phyloP scores from a whole-genome alignment of 306 rosid genomes.

The Vigna angularis region DNA sequence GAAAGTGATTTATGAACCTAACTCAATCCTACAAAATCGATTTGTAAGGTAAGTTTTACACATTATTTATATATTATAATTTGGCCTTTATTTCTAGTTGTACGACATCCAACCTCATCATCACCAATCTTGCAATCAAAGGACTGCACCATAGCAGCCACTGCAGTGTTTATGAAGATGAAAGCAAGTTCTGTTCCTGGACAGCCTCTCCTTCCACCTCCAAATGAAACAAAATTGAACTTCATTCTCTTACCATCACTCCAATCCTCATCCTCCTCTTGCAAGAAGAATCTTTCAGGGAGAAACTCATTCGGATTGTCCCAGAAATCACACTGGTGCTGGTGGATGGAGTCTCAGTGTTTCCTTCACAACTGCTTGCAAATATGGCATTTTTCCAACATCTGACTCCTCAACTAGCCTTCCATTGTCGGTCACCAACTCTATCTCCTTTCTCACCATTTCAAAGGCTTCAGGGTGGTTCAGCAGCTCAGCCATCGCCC shows the following conservation, averaged over 20 bases:
- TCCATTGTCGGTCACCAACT: conserved; percentile 34
- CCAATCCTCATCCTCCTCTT: conserved; percentile 19
- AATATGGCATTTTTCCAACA: conserved; percentile 48
- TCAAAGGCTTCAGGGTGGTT: conserved; percentile 56
- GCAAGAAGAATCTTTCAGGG: conserved; percentile 57
- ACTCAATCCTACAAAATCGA: no score
- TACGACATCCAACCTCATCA: background rate
- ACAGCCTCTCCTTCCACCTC: conserved; percentile 60
- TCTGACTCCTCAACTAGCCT: conserved; percentile 60
- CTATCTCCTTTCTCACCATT: conserved; percentile 54
- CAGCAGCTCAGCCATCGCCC: conserved; percentile 62
- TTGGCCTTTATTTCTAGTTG: no score
- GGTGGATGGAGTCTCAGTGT: conserved; percentile 58
- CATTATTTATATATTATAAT: no score
- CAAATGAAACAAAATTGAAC: conserved; percentile 58
- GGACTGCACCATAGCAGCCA: conserved; percentile 64
- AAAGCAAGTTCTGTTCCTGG: conserved; percentile 57
- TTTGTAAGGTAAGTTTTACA: no score
- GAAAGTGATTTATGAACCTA: no score
- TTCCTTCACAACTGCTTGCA: conserved; percentile 60
- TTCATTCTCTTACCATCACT: conserved; percentile 3
- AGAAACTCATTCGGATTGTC: conserved; percentile 50
- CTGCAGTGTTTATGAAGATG: conserved; percentile 39
- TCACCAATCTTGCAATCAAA: conserved; percentile 61
- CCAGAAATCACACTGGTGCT: conserved; percentile 50